phyloP scores from a whole-genome alignment of 192 early-diverging fungal species.

The Chytriomyces confervae region DNA sequence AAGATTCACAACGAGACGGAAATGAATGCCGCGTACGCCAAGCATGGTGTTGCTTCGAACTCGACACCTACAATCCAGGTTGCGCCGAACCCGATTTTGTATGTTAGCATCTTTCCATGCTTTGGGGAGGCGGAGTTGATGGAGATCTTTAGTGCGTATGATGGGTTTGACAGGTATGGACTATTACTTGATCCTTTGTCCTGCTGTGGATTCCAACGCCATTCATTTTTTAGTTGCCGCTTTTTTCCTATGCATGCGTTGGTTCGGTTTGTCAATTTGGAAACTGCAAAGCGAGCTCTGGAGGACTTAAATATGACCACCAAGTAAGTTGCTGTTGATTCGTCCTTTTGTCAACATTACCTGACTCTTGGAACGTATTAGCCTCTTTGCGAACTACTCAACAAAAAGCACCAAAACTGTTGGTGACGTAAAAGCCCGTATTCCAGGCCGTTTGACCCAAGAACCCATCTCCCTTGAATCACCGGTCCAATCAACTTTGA shows the following conservation, averaged over 20 bases:
- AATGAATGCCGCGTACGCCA: constrained; percentile 61
- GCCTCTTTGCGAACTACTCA: constrained; percentile 59
- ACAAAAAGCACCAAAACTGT: constrained; percentile 55
- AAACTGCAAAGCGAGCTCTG: constrained; percentile 49
- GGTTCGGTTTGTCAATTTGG: constrained; percentile 53
- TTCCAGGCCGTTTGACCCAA: constrained; percentile 7
- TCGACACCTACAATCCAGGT: constrained; percentile 54
- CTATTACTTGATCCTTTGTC: not conserved
- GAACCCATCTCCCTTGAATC: not conserved
- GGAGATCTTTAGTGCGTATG: constrained; percentile 54
- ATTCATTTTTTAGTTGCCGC: constrained; percentile 41
- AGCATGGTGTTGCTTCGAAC: constrained; percentile 52
- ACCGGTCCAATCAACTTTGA: not conserved
- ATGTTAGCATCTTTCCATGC: constrained; percentile 56
- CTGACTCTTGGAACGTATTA: not conserved
- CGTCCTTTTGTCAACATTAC: not conserved
- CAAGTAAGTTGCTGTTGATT: constrained; percentile 23
- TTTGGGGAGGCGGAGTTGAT: constrained; percentile 56
- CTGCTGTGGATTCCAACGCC: not conserved
- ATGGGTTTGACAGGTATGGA: constrained; percentile 54
- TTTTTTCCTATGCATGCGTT: constrained; percentile 59
- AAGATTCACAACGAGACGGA: constrained; percentile 50
- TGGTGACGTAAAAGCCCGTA: constrained; percentile 8
- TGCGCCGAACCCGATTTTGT: constrained; percentile 58
- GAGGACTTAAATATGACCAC: constrained; percentile 59